These are phyloP conservation scores for Euphrasia confusa DNA, from an alignment of 257 asterid genomes.

Conservation along the genomic window DNA sequence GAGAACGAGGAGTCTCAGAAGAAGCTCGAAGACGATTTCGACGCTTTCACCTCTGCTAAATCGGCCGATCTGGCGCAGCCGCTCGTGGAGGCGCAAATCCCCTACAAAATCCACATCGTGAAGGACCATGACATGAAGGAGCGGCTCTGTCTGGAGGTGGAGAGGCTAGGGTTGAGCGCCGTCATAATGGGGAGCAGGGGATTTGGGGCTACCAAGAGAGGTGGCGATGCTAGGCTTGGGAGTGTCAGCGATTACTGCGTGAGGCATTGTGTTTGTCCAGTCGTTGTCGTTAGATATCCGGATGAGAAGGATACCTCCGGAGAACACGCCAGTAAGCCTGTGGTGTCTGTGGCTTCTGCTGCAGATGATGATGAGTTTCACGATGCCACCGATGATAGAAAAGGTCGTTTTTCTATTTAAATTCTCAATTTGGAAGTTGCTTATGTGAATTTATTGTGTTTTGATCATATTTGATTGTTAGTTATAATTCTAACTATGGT, in stretches of 20 bases:
- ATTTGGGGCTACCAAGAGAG: constrained; percentile 31
- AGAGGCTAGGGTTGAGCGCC: constrained; percentile 44
- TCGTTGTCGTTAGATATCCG: constrained; percentile 78
- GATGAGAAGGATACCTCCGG: constrained; percentile 53
- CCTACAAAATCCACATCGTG: constrained; percentile 50
- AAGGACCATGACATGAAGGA: constrained; percentile 55
- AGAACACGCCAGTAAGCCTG: constrained; percentile 30
- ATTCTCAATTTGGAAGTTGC: background rate
- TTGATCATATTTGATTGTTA: background rate
- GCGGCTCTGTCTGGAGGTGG: constrained; percentile 55
- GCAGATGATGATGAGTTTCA: constrained; percentile 68
- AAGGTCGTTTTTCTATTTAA: constrained; percentile 34
- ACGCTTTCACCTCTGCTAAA: constrained; percentile 64
- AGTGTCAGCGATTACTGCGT: constrained; percentile 74
- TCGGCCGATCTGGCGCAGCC: constrained; percentile 74
- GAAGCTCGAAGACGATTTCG: constrained; percentile 73
- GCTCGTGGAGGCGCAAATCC: constrained; percentile 47
- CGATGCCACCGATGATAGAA: constrained; percentile 64
- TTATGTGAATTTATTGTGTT: background rate
- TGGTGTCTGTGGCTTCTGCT: constrained; percentile 56
- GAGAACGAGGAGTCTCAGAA: constrained; percentile 58
- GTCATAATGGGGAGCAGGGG: constrained; percentile 60
- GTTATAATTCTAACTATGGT: background rate
- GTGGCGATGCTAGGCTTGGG: constrained; percentile 42
- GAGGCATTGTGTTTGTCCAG: constrained; percentile 91